These are phyloP conservation scores for Fusarium sp. DNA, from an alignment of 2,329 filamentous ascomycete genomes.

Conservation along the genomic window DNA sequence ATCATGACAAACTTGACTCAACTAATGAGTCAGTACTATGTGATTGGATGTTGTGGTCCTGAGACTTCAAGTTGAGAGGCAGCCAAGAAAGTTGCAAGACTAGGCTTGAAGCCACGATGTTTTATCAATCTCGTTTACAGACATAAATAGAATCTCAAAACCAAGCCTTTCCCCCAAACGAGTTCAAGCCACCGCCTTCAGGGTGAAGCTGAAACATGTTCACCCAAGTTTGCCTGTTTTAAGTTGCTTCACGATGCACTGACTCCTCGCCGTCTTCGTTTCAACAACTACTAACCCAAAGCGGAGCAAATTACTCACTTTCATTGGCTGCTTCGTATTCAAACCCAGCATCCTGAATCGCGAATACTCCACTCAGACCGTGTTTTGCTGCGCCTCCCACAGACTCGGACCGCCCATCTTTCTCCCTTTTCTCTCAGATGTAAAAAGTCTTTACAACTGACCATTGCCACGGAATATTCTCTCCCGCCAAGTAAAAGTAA, in stretches of 20 bases:
- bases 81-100: not conserved
- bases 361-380: not conserved
- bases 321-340: not conserved
- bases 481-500: not conserved
- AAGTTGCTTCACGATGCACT: not conserved
- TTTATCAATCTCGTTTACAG: not conserved
- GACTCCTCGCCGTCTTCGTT: not conserved
- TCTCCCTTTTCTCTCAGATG: not conserved
- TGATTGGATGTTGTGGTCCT: not conserved
- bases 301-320: not conserved
- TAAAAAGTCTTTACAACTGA: not conserved
- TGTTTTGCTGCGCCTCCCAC: not conserved
- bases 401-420: not conserved
- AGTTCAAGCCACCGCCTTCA: not conserved
- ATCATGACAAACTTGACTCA: not conserved
- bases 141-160: not conserved
- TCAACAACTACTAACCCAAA: not conserved
- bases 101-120: not conserved
- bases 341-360: not conserved
- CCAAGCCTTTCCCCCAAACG: not conserved
- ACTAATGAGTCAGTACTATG: not conserved
- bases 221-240: not conserved
- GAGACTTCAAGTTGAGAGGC: not conserved
- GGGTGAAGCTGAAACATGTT: not conserved
- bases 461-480: slow-evolving; percentile 8